Percentiles rank a stretch among this genome's conserved stretches.
Conservation (phyloP, 176 grass and related monocot genomes). For the Phoenix dactylifera region DNA sequence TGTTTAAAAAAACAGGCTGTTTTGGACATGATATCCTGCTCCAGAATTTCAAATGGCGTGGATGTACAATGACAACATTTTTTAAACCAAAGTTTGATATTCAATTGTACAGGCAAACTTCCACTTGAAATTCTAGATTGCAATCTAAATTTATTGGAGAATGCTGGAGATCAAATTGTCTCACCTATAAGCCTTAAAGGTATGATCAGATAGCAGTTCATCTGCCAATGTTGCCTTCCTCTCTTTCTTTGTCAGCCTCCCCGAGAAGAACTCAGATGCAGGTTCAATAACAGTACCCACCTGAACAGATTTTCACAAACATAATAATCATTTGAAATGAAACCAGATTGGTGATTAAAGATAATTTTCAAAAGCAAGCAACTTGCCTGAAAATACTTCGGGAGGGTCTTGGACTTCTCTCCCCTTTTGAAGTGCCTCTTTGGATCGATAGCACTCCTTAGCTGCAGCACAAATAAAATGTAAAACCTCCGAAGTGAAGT, state of each 20-base stretch:
- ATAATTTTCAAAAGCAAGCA: background rate
- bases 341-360: too few species aligned
- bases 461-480: slow-evolving; percentile 31
- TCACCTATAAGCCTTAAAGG: slow-evolving; percentile 71
- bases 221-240: slow-evolving; percentile 63
- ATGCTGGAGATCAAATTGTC: background rate
- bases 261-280: slow-evolving; percentile 72
- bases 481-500: too few species aligned
- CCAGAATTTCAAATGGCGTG: too few species aligned
- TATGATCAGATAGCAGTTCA: slow-evolving; percentile 60
- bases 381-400: slow-evolving; percentile 82
- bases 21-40: too few species aligned
- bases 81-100: too few species aligned
- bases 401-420: slow-evolving; percentile 63
- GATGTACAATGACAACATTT: too few species aligned
- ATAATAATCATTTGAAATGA: slow-evolving; percentile 10
- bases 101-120: background rate
- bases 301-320: slow-evolving; percentile 30
- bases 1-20: too few species aligned
- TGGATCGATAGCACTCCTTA: slow-evolving; percentile 82
- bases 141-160: background rate
- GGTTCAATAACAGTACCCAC: slow-evolving; percentile 73
- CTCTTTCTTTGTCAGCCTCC: slow-evolving; percentile 76
- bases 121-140: background rate
- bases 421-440: slow-evolving; percentile 90